Evolutionary conservation across 1,139 yeast genomes (phyloP), one percentile per base, ranked within the genome.

Genomic region (Debaryomyces sp.): DNA sequence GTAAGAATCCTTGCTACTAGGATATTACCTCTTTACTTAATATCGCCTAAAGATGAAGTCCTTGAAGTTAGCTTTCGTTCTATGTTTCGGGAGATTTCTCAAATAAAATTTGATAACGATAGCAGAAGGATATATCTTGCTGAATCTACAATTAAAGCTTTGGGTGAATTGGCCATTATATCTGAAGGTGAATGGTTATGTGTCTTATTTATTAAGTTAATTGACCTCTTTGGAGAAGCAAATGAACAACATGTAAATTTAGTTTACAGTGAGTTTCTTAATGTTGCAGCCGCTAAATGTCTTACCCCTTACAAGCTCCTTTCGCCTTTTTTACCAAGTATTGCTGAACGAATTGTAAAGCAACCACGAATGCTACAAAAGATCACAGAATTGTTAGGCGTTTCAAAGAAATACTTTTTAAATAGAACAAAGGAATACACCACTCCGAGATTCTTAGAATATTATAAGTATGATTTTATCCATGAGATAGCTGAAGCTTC

Each of bases 321-420:
- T 32, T 81, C 90, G 3, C 96, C 97, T 0, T 88, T 83, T 54
- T 77, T 94, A 60, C 89, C 95, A 1, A 79, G 87, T 44, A 73
- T 91, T n/a, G 80, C 94, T 36, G 80, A 84, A 46, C 77, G 80
- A 43, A 74, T 89, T 13, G 84, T 89, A 1, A 82, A 82, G 52
- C 81, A 80, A 45, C 81, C 84, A 0, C 69, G 74, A n/a, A 70
- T 88, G 48, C 73, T 89, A 33, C 73, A 73, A 21, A 77, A 80
- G 51, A 72, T 94, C 13, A 79, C 92, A 6, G 84, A 82, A 37
- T 70, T 90, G 6, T 71, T 90, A 29, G 87, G 84, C 1, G 79
- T 90, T 40, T 74, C 88, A 1, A 71, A 77, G 5, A 75, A 74
- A 23, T 82, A 82, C 30, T 87, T 94, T 49, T 70, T 92, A 33